These are phyloP conservation scores for Protostelium mycophagum DNA, from an alignment of 78 protist species.

Conservation along the genomic window DNA sequence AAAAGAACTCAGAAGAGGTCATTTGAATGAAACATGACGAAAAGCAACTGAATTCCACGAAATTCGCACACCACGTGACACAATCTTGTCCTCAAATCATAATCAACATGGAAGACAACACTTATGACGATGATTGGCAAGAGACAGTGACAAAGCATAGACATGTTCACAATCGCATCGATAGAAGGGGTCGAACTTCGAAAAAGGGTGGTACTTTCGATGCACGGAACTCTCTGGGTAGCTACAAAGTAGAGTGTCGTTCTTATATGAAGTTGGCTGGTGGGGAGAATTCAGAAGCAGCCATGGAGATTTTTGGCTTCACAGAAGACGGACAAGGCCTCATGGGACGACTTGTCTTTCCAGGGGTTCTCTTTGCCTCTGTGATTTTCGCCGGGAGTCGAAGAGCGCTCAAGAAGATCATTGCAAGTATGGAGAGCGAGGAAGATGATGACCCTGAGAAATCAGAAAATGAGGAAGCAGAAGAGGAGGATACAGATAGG, in stretches of 20 bases:
- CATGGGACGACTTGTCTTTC: background rate
- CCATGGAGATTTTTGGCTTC: background rate
- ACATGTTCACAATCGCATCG: background rate
- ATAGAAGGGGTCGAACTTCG: background rate
- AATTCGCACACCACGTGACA: no score
- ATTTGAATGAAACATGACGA: no score
- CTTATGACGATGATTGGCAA: background rate
- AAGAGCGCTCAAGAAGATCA: background rate
- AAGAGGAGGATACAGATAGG: background rate
- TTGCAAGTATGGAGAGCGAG: background rate
- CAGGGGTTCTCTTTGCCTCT: background rate
- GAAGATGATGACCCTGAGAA: background rate
- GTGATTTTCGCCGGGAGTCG: background rate
- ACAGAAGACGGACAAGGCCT: background rate
- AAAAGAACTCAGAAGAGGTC: no score
- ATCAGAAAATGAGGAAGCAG: background rate
- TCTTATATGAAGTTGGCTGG: background rate
- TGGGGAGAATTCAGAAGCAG: background rate
- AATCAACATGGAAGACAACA: no score
- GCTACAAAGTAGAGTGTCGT: background rate
- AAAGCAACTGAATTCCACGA: no score
- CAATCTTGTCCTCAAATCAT: no score
- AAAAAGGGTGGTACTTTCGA: background rate
- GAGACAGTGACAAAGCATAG: background rate
- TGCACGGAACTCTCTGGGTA: background rate